Conservation (phyloP, 371 early-diverging fungal species). For the Scutellospora calospora region DNA sequence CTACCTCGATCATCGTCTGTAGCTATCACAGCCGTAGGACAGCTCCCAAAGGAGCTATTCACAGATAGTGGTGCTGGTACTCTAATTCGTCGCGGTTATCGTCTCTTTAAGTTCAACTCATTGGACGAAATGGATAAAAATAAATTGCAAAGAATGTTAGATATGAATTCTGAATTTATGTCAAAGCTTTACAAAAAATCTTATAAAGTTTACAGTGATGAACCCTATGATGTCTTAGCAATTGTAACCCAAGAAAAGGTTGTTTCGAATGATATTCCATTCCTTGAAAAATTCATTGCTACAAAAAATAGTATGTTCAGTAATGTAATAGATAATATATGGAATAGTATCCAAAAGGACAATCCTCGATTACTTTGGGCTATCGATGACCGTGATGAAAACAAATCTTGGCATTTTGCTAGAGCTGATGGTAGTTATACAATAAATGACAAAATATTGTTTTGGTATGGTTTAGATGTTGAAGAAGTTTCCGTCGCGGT, state of each 20-base stretch:
- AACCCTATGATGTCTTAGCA: conserved; percentile 88
- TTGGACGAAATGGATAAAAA: conserved; percentile 80
- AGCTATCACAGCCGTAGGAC: conserved; percentile 95
- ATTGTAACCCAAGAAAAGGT: conserved; percentile 69
- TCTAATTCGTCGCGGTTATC: conserved; percentile 93
- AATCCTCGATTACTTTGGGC: conserved; percentile 77
- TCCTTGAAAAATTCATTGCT: conserved; percentile 83
- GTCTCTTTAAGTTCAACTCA: conserved; percentile 75
- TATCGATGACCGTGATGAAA: conserved; percentile 64
- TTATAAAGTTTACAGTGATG: conserved; percentile 80
- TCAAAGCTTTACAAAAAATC: conserved; percentile 62
- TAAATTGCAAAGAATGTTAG: conserved; percentile 84
- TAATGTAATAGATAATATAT: conserved; percentile 91
- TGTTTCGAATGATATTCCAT: conserved; percentile 59
- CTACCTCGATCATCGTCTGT: conserved; percentile 96
- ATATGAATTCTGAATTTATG: conserved; percentile 45
- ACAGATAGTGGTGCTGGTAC: conserved; percentile 97
- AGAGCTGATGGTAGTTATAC: conserved; percentile 89
- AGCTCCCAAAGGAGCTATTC: conserved; percentile 96
- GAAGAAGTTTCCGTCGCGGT: conserved; percentile 73
- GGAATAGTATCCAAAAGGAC: conserved; percentile 82
- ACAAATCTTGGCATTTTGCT: conserved; percentile 91
- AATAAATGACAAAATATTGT: conserved; percentile 76
- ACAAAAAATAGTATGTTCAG: conserved; percentile 81
- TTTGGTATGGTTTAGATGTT: conserved; percentile 92